Evolutionary conservation across 352 stramenopile genomes (phyloP), one percentile per base, ranked within the genome.

Genomic region (Phytophthora macrochlamydospora): DNA sequence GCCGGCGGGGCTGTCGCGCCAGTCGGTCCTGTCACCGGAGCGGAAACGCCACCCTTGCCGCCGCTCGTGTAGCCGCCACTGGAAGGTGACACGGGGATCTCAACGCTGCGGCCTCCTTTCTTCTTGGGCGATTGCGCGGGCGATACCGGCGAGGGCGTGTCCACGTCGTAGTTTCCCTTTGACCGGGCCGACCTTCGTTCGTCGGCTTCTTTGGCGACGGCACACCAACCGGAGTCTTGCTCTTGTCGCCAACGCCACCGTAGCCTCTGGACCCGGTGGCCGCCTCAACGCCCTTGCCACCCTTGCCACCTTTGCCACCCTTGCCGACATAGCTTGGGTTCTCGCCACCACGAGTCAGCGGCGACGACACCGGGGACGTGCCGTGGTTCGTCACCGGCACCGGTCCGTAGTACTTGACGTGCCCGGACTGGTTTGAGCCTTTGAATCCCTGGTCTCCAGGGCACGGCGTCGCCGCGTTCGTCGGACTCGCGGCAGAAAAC

Each of bases 401-500:
- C 11, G 46, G 28, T 11, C 46, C 30, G 46, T 52, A 45, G 32
- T 29, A 40, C 3, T 44, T 60, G 11, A 56, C 43, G 24, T 62
- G 24, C 37, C 58, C 51, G 18, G 42, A 38, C 12, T 56, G 37
- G 13, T 37, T 42, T 13, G 50, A 57, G 24, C 46, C 24, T 6
- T 12, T 33, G 18, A 24, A 24, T 24, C 18, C 18, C 18, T 24
- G 18, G 45, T 6, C 29, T n/a, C 8, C 46, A 29, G 12, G 7
- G 35, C 44, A 51, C 9, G n/a, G n/a, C n/a, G 28, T 9, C 44
- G 28, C 59, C 50, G 37, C 63, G 69, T 61, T 68, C 14, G 46
- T 60, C 33, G 76, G 76, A 58, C 79, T 83, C 6, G 64, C 73
- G 8, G 62, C 68, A 48, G 73, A 78, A 58, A 78, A 87, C 57